These are phyloP conservation scores for Brassica carinata DNA, from an alignment of 345 rosid genomes.

Conservation along the genomic window DNA sequence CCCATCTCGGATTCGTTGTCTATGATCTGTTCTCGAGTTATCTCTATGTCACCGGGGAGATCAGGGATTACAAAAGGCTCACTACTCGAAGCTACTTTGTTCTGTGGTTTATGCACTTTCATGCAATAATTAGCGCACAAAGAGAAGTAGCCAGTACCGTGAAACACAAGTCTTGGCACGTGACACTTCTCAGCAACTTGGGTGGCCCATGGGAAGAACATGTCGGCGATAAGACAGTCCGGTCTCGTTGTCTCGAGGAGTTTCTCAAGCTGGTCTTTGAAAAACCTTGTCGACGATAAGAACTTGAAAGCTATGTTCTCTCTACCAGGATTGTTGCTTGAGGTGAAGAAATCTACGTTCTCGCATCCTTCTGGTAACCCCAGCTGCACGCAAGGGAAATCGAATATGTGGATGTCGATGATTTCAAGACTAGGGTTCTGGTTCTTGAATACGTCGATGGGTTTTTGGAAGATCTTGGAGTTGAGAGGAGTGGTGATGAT, in stretches of 20 bases:
- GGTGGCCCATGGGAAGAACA: conserved; percentile 62
- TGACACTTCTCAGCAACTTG: conserved; percentile 46
- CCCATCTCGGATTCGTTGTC: conserved; percentile 4
- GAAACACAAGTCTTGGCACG: conserved; percentile 57
- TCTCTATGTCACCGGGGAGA: conserved; percentile 46
- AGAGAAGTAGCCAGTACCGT: conserved; percentile 52
- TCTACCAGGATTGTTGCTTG: not conserved
- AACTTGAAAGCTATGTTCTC: not conserved
- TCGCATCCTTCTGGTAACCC: conserved; percentile 52
- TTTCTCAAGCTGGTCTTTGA: conserved; percentile 38
- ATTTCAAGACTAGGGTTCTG: conserved; percentile 26
- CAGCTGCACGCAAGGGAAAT: conserved; percentile 40
- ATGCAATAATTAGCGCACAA: conserved; percentile 31
- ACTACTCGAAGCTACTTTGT: conserved; percentile 33
- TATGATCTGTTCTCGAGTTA: conserved; percentile 42
- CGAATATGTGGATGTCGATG: conserved; percentile 24
- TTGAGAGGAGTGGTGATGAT: conserved; percentile 57
- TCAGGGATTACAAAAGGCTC: conserved; percentile 46
- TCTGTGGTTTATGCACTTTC: conserved; percentile 40
- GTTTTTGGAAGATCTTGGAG: conserved; percentile 40
- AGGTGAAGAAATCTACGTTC: conserved; percentile 18
- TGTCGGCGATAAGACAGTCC: conserved; percentile 51
- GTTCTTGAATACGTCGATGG: conserved; percentile 31
- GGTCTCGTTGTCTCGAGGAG: conserved; percentile 26
- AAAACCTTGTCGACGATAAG: conserved; percentile 11